phyloP scores from a whole-genome alignment of 192 early-diverging fungal species.

The Coemansia sp. region DNA sequence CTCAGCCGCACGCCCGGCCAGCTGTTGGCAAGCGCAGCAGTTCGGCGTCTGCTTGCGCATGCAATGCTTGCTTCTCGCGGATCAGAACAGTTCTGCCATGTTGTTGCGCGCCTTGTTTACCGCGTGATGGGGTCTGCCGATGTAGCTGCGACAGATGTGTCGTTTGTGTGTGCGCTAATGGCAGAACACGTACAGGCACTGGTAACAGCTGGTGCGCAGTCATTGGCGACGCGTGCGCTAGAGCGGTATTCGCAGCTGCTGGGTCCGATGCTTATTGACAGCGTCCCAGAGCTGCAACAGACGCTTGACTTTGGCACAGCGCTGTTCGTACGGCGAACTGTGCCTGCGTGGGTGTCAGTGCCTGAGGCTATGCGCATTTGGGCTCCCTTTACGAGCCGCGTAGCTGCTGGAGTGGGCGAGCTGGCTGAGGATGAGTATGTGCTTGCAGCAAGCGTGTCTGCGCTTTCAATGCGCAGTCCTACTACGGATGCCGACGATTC shows the following conservation, averaged over 20 bases:
- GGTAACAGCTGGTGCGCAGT: neutral
- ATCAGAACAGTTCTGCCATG: conserved; percentile 12
- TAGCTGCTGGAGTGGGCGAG: neutral
- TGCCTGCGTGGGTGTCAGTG: conserved; percentile 6
- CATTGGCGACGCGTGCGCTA: neutral
- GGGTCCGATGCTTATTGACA: neutral
- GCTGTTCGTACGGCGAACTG: conserved; percentile 18
- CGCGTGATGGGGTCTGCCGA: neutral
- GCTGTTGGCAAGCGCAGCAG: conserved; percentile 12
- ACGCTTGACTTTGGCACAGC: conserved; percentile 19
- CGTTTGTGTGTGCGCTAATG: conserved; percentile 25
- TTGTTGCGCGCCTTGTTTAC: conserved; percentile 10
- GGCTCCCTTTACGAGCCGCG: conserved; percentile 15
- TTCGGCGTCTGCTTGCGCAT: conserved; percentile 32
- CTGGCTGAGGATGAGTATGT: neutral
- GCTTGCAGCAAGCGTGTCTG: neutral
- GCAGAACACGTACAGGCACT: neutral
- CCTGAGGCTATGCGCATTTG: conserved; percentile 17
- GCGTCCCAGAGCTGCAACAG: conserved; percentile 5
- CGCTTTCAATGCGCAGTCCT: neutral
- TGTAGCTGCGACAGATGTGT: neutral
- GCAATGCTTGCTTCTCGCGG: conserved; percentile 26
- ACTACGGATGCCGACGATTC: neutral
- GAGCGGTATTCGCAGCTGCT: conserved; percentile 11
- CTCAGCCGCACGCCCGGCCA: conserved; percentile 4